Evolutionary conservation across 73 alveolate genomes (phyloP).

Genomic region (Tetrahymena thermophila): DNA sequence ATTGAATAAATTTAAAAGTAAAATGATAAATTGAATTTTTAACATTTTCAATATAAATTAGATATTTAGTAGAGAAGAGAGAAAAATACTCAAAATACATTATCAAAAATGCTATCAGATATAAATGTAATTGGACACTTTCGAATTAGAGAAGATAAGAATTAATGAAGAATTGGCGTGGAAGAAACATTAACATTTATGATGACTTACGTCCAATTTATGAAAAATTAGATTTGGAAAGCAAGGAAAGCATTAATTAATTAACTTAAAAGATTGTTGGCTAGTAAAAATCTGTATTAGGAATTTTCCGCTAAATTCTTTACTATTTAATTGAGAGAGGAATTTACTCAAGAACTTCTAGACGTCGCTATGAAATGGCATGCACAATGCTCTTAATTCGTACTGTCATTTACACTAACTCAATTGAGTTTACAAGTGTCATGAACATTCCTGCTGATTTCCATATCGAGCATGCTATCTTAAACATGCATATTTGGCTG

Average conservation of each 20-base stretch:
- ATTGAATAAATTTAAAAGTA: background rate
- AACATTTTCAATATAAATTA: background rate
- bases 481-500: conserved; percentile 69
- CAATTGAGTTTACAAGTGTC: conserved; percentile 60
- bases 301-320: background rate
- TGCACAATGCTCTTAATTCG: conserved; percentile 11
- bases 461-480: conserved; percentile 68
- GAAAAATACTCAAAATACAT: conserved; percentile 44
- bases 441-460: conserved; percentile 73
- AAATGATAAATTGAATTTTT: background rate
- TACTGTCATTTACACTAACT: conserved; percentile 51
- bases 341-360: background rate
- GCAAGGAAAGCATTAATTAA: background rate
- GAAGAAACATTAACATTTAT: conserved; percentile 53
- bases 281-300: background rate
- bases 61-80: conserved; percentile 50
- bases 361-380: background rate
- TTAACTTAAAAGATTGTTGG: background rate
- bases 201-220: conserved; percentile 57
- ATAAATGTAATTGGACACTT: conserved; percentile 69
- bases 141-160: conserved; percentile 59
- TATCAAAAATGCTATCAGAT: conserved; percentile 43
- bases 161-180: conserved; percentile 53
- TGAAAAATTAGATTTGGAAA: conserved; percentile 46
- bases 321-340: background rate